Evolutionary conservation across 768 basidiomycete species (phyloP).

Genomic region (Mycena maculata): DNA sequence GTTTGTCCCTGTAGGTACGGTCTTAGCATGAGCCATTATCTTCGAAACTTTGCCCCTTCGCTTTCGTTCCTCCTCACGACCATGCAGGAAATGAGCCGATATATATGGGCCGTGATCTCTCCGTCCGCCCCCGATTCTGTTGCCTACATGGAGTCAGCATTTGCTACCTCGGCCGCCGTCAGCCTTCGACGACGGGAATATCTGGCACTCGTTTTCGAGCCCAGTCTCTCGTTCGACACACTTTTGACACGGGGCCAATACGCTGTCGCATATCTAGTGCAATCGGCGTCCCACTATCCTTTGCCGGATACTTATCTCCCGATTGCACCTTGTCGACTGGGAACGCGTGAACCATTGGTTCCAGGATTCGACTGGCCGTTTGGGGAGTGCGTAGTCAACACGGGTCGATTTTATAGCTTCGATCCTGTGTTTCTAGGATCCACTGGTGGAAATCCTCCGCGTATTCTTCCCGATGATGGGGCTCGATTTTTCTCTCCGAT

Average conservation of each 20-base stretch:
- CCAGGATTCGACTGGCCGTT: slow-evolving; percentile 11
- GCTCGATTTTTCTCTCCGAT: background rate
- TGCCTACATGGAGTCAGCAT: background rate
- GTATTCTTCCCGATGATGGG: background rate
- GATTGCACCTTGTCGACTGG: slow-evolving; percentile 1
- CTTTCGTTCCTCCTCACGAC: too few species aligned
- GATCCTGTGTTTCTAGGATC: background rate
- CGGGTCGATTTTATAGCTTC: background rate
- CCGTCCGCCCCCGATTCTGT: background rate
- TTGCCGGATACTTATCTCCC: slow-evolving; percentile 1
- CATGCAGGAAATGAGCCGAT: too few species aligned
- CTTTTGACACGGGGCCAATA: background rate
- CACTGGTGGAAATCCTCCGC: background rate
- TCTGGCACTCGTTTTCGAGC: background rate
- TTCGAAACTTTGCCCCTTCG: too few species aligned
- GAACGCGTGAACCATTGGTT: background rate
- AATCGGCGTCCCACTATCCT: background rate
- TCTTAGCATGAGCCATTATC: too few species aligned
- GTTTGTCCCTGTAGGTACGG: too few species aligned
- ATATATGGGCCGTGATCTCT: background rate
- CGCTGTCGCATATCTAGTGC: background rate
- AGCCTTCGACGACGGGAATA: background rate
- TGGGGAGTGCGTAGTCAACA: slow-evolving; percentile 6
- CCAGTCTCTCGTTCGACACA: background rate
- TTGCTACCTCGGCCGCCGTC: background rate